Conservation (phyloP, 208 protist species). For the Tetramitus jugosus region DNA sequence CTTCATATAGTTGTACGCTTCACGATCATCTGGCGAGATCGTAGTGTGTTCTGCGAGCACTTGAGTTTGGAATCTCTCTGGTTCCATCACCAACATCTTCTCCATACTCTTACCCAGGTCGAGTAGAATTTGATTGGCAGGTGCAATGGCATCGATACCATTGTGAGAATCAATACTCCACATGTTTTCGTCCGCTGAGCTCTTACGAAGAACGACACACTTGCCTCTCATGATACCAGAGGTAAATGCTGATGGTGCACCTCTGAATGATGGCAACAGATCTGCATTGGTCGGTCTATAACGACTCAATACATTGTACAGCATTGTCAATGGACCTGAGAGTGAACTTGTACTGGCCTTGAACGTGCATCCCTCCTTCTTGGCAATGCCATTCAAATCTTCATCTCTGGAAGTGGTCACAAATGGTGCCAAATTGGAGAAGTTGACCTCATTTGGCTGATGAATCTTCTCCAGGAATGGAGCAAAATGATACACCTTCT, state of each 20-base stretch:
- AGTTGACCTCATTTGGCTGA: constrained; percentile 32
- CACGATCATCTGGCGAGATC: not conserved
- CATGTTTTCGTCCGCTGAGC: not conserved
- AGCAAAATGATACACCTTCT: too few relatives aligned
- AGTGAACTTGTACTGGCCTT: constrained; percentile 32
- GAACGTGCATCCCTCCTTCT: not conserved
- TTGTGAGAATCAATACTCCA: not conserved
- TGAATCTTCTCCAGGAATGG: constrained; percentile 27
- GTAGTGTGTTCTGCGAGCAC: constrained; percentile 22
- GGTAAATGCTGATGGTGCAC: not conserved
- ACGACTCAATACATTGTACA: constrained; percentile 29
- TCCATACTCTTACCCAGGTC: constrained; percentile 38
- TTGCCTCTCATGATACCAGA: not conserved
- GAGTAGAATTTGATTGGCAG: constrained; percentile 33
- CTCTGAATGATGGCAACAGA: too few relatives aligned
- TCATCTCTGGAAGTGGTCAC: constrained; percentile 27
- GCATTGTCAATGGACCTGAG: constrained; percentile 11
- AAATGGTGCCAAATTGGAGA: constrained; percentile 27
- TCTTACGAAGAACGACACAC: not conserved
- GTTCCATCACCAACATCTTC: constrained; percentile 27
- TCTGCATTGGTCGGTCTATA: constrained; percentile 23
- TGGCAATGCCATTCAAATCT: constrained; percentile 24
- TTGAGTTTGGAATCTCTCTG: constrained; percentile 18
- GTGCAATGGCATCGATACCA: not conserved
- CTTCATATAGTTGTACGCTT: not conserved